Evolutionary conservation across 495 filamentous ascomycete genomes (phyloP), one percentile per base, ranked within the genome.

Genomic region (Podospora sp.): DNA sequence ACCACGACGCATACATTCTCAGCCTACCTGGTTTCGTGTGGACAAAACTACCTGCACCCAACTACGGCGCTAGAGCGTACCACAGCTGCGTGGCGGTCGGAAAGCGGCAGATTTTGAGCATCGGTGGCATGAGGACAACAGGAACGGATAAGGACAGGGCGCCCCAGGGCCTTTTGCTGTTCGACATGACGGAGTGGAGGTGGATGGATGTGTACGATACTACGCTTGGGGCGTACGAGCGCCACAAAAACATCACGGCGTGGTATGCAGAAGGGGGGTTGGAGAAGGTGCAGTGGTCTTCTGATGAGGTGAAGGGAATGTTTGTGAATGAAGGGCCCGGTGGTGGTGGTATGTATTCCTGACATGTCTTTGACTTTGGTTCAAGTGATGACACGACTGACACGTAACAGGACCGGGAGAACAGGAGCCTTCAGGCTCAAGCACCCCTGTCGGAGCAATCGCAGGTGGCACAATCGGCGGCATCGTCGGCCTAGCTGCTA

Each of bases 21-120:
- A 79, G 77, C 51, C 65, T 85, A 1, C 82, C 82, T 0, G 81
- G 80, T n/a, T 85, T 84, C 53, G 68, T 75, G 36, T 84, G 82
- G 75, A 75, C 79, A 24, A 70, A 71, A 36, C 72, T 74, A 1
- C 24, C 62, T 5, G 59, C 74, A 4, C 29, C 59, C 5, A 55
- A 68, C 0, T 75, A 68, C 0, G 74, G 75, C 5, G 57, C 61
- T 21, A 73, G 79, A 0, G 71, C 69, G 2, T 67, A 73, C 11
- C 72, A 76, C 33, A 68, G 64, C 8, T 82, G 79, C 53, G 74
- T 73, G 26, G 26, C 74, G 1, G 71, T 77, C 4, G 79, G 79
- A 5, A 73, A 72, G 12, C 74, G 80, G 25, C 79, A 82, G 67
- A 73, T 82, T 67, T 46, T 82, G 9, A 76, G 51, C 53, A 46